These are phyloP conservation scores for Blastocystis sp. DNA, from an alignment of 352 stramenopile species.

Conservation along the genomic window DNA sequence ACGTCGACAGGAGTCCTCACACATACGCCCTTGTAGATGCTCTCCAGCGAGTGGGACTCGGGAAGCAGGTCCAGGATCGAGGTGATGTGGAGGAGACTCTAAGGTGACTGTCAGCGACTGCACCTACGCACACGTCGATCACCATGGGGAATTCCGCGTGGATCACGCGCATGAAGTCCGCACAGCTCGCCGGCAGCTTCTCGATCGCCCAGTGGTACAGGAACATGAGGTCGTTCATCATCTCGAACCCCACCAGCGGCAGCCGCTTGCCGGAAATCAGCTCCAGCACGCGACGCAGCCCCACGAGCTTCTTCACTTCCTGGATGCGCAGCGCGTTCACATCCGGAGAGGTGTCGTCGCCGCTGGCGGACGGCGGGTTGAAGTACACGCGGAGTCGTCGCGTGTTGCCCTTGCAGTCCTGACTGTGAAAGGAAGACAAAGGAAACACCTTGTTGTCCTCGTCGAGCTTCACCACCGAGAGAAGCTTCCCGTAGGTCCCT, in stretches of 20 bases:
- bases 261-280: not conserved
- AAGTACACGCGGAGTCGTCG: constrained; percentile 1
- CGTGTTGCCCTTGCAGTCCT: not conserved
- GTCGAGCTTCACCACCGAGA: constrained; percentile 38
- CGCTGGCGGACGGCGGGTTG: not conserved
- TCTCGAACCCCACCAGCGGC: constrained; percentile 25
- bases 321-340: not conserved
- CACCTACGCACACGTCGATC: not conserved
- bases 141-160: not conserved
- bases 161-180: not conserved
- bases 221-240: constrained; percentile 49
- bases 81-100: not conserved
- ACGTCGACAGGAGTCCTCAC: not conserved
- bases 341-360: not conserved
- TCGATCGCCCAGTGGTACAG: constrained; percentile 33
- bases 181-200: not conserved
- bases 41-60: not conserved
- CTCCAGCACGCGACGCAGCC: constrained; percentile 13
- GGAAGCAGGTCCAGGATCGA: not conserved
- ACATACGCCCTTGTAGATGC: not conserved
- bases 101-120: not conserved
- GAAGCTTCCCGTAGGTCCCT: not conserved
- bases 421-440: not conserved
- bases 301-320: not conserved
- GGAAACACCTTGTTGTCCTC: not conserved